These are phyloP conservation scores for Aspergillus texensis DNA, from an alignment of 2,329 filamentous ascomycete genomes.

Conservation along the genomic window DNA sequence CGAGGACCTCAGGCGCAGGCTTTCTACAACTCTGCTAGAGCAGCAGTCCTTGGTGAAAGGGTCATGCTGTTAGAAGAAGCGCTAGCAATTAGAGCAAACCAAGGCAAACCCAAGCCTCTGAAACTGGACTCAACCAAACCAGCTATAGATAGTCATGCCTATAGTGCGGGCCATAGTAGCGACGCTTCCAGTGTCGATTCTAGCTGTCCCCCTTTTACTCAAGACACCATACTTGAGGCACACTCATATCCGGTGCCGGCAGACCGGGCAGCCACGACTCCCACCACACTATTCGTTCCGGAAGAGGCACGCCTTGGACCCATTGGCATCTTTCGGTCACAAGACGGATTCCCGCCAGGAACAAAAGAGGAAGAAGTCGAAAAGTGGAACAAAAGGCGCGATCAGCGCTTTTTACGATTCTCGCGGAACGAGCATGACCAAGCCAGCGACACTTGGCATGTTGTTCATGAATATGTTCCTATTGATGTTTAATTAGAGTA, in stretches of 20 bases:
- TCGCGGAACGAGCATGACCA: constrained; percentile 24
- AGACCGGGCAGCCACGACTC: neutral
- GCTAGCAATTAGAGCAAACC: constrained; percentile 5
- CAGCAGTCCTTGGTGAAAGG: constrained; percentile 2
- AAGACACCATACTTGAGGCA: neutral
- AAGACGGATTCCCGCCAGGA: constrained; percentile 11
- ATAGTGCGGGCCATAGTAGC: neutral
- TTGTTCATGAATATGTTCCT: constrained; percentile 26
- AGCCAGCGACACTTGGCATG: constrained; percentile 20
- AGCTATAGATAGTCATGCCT: neutral
- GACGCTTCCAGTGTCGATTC: neutral
- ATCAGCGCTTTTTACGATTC: constrained; percentile 27
- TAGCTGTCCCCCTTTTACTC: neutral
- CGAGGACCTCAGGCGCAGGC: constrained; percentile 10
- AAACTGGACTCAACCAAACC: neutral
- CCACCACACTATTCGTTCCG: constrained; percentile 8
- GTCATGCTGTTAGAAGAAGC: constrained; percentile 37
- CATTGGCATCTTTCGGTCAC: constrained; percentile 24
- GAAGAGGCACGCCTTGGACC: constrained; percentile 30
- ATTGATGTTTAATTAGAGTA: constrained; percentile 11
- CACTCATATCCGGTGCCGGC: neutral
- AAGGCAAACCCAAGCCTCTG: neutral
- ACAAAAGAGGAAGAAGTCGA: constrained; percentile 20
- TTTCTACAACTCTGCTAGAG: constrained; percentile 9
- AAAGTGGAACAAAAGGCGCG: constrained; percentile 20